Evolutionary conservation across 805 yeast species (phyloP).

Genomic region (Schwanniomyces vanrijiae): DNA sequence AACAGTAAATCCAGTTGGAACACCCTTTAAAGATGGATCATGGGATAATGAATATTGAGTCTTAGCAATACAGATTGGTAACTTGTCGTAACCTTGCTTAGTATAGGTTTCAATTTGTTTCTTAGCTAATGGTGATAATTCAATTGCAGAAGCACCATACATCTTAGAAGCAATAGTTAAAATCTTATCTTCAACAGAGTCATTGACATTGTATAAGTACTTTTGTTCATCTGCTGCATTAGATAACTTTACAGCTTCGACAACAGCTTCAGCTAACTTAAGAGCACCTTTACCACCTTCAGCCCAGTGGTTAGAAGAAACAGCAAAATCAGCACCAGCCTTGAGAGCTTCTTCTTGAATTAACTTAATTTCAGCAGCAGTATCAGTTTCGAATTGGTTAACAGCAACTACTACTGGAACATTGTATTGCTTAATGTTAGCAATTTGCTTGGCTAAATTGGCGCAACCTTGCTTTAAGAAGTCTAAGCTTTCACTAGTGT

Average conservation of each 20-base stretch:
- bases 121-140: constrained; percentile 78
- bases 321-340: constrained; percentile 95
- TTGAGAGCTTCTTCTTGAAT: constrained; percentile 76
- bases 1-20: constrained; percentile 89
- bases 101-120: constrained; percentile 80
- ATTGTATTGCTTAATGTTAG: constrained; percentile 80
- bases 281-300: constrained; percentile 92
- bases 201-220: constrained; percentile 68
- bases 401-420: constrained; percentile 94
- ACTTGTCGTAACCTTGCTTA: constrained; percentile 81
- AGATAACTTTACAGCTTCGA: constrained; percentile 58
- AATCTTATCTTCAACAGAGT: constrained; percentile 78
- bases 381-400: constrained; percentile 81
- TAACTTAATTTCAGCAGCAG: constrained; percentile 74
- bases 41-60: constrained; percentile 96
- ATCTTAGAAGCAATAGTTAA: constrained; percentile 76
- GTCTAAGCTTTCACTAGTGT: constrained; percentile 77
- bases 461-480: constrained; percentile 77
- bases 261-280: constrained; percentile 79
- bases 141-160: constrained; percentile 91
- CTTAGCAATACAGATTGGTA: constrained; percentile 96
- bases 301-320: constrained; percentile 91
- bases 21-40: constrained; percentile 91
- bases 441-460: constrained; percentile 86
- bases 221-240: constrained; percentile 36